These are phyloP conservation scores for Tylopilus intermedius DNA, from an alignment of 768 basidiomycete genomes.

Conservation along the genomic window DNA sequence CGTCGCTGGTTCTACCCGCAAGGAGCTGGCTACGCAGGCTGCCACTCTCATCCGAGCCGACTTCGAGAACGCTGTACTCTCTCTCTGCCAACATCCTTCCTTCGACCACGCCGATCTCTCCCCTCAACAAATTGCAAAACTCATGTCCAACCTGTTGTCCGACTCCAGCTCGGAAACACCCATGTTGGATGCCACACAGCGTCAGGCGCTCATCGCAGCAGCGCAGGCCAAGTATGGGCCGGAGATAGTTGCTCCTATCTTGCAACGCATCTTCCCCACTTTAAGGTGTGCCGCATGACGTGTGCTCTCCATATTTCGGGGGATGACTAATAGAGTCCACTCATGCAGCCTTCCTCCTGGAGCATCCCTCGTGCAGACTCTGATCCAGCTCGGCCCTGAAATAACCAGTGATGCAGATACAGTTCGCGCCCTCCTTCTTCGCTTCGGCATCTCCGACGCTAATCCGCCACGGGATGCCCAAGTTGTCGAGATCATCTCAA, in stretches of 20 bases:
- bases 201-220: constrained; percentile 69
- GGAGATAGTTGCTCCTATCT: constrained; percentile 67
- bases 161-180: constrained; percentile 67
- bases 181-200: constrained; percentile 65
- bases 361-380: constrained; percentile 66
- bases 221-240: constrained; percentile 77
- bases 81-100: constrained; percentile 73
- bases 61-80: constrained; percentile 73
- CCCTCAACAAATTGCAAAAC: constrained; percentile 68
- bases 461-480: constrained; percentile 69
- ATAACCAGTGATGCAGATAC: constrained; percentile 71
- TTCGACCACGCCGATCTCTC: constrained; percentile 80
- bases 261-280: constrained; percentile 69
- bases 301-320: constrained; percentile 8
- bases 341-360: constrained; percentile 55
- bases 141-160: constrained; percentile 76
- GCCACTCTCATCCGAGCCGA: constrained; percentile 64
- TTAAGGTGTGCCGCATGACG: constrained; percentile 50
- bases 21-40: constrained; percentile 58
- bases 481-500: constrained; percentile 66
- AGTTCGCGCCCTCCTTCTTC: constrained; percentile 60
- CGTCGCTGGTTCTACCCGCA: constrained; percentile 54
- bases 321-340: constrained; percentile 13
- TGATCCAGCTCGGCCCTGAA: constrained; percentile 76
- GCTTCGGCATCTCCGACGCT: constrained; percentile 71